These are phyloP conservation scores for Fusarium subglutinans DNA, from an alignment of 2,329 filamentous ascomycete species.

Conservation along the genomic window DNA sequence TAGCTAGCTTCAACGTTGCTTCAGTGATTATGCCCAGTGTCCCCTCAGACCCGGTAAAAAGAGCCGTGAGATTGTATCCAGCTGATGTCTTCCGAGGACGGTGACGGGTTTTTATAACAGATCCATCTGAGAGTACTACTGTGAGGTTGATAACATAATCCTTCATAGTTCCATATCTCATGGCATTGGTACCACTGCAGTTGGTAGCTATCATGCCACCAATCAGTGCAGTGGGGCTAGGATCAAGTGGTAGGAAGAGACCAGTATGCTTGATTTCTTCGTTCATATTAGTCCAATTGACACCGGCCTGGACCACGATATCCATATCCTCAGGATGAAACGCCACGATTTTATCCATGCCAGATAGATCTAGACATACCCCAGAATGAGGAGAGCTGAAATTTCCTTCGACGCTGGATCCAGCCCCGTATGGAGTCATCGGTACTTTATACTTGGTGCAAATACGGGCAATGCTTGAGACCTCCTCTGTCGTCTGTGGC, in stretches of 20 bases:
- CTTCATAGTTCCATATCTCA: conserved; percentile 78
- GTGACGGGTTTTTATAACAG: conserved; percentile 71
- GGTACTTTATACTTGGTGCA: conserved; percentile 72
- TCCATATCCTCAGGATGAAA: conserved; percentile 76
- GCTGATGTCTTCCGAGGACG: conserved; percentile 75
- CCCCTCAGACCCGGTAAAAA: conserved; percentile 77
- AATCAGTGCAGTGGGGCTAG: conserved; percentile 67
- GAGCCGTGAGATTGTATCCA: conserved; percentile 74
- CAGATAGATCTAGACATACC: conserved; percentile 74
- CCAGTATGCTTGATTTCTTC: conserved; percentile 68
- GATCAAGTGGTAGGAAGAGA: conserved; percentile 76
- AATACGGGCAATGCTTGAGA: conserved; percentile 68
- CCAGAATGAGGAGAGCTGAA: conserved; percentile 74
- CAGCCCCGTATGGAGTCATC: conserved; percentile 80
- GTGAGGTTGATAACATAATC: conserved; percentile 79
- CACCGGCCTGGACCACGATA: conserved; percentile 74
- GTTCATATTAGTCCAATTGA: conserved; percentile 75
- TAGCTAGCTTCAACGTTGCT: conserved; percentile 72
- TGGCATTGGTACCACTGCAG: conserved; percentile 69
- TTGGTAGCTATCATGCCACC: conserved; percentile 74
- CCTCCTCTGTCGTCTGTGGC: conserved; percentile 71
- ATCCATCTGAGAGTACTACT: conserved; percentile 75
- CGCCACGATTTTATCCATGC: conserved; percentile 72
- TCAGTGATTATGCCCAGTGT: conserved; percentile 78
- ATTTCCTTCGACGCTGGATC: conserved; percentile 76